Evolutionary conservation across 73 alveolate species (phyloP).

Genomic region (Paramecium sonneborni): DNA sequence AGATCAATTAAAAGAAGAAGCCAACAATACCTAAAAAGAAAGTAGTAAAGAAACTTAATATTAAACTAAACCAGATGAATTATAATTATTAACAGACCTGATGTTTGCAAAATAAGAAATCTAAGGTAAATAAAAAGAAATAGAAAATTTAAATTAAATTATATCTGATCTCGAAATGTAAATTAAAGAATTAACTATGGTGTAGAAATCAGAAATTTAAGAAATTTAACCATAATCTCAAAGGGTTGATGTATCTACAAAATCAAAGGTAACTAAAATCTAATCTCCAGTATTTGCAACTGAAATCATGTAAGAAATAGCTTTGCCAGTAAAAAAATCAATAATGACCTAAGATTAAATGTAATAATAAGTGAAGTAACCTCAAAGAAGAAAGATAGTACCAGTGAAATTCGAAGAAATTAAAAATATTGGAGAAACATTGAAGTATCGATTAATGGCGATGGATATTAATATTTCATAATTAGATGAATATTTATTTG

Average conservation of each 20-base stretch:
- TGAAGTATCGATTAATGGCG: constrained; percentile 38
- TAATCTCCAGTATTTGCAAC: not conserved
- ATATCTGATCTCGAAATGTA: not conserved
- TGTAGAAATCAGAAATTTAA: not conserved
- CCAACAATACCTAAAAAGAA: not conserved
- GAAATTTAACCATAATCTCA: not conserved
- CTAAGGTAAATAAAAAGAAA: not conserved
- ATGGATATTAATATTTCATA: not conserved
- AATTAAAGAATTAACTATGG: not conserved
- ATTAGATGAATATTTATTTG: constrained; percentile 29
- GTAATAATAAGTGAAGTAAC: not conserved
- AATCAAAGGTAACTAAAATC: not conserved
- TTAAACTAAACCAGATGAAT: not conserved
- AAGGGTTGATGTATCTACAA: not conserved
- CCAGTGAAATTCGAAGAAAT: constrained; percentile 5
- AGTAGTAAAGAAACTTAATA: not conserved
- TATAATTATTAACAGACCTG: not conserved
- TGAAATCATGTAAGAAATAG: not conserved
- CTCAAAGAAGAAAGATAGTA: not conserved
- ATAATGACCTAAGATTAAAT: not conserved
- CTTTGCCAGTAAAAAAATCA: not conserved
- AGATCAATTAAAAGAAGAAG: constrained; percentile 30
- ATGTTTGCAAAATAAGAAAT: not conserved
- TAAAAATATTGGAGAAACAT: not conserved
- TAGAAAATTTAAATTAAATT: not conserved